Evolutionary conservation across 768 basidiomycete species (phyloP), one percentile per base, ranked within the genome.

Genomic region (Lactarius pseudohatsudake): DNA sequence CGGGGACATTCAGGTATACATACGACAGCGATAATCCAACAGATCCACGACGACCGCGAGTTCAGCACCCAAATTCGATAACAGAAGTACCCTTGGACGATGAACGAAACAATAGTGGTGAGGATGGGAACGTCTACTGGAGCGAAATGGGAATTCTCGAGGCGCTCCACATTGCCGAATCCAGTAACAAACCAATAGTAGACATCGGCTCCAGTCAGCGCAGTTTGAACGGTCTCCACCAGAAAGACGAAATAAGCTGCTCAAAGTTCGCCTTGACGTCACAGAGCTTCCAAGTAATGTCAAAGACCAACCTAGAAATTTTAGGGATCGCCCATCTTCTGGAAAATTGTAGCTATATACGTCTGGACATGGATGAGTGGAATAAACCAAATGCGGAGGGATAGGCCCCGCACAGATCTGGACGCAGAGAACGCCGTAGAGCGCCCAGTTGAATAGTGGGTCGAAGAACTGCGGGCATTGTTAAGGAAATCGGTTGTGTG

Each of bases 11-110:
- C 10, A 22, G 3, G 22, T 50, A 50, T 26, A 50, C 47, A 26
- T n/a, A 50, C 47, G 11, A 50, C 47, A 50, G 11, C 22, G 22
- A 50, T 50, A 1, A 13, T 26, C 47, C n/a, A 50, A 50, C 47
- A 50, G 47, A 50, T 50, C 47, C 47, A 50, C n/a, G 45, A 47
- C 8, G 47, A 50, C 9, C 22, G n/a, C 22, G 11, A 9, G n/a
- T 22, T 50, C 47, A 50, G 47, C 22, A 50, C 47, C 47, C 47
- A 50, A 26, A 50, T 50, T n/a, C 47, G 22, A 50, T 50, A 50
- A 50, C 47, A 26, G 5, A 50, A 50, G 22, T 50, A 50, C 10
- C 22, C 22, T 50, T 50, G 47, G 11, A 50, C 22, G 47, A 50
- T 26, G 47, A 50, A n/a, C n/a, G 47, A 50, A 26, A n/a, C 13